Percentiles rank a stretch among this genome's conserved stretches.
phyloP scores from a whole-genome alignment of 306 rosid species.

The Cercis canadensis region DNA sequence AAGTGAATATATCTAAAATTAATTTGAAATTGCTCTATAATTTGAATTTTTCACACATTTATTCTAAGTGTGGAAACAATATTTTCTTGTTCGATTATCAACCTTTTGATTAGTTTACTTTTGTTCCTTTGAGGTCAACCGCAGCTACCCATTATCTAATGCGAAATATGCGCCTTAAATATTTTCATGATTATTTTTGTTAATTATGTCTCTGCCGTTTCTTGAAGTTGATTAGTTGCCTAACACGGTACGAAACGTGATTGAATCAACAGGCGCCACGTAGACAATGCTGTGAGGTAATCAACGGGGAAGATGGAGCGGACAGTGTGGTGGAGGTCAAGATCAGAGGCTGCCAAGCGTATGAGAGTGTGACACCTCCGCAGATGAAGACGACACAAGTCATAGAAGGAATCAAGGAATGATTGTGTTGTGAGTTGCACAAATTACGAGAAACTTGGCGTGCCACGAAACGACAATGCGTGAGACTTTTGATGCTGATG shows the following conservation, averaged over 20 bases:
- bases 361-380: slow-evolving; percentile 63
- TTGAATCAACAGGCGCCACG: slow-evolving; percentile 71
- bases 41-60: no score
- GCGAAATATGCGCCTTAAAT: slow-evolving; percentile 21
- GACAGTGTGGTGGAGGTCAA: slow-evolving; percentile 31
- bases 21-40: no score
- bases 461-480: not conserved
- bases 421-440: not conserved
- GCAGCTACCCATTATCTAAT: not conserved
- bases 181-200: not conserved
- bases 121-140: no score
- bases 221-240: not conserved
- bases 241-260: slow-evolving; percentile 35
- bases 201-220: not conserved
- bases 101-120: not conserved
- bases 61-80: no score
- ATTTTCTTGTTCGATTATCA: no score
- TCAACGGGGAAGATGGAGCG: slow-evolving; percentile 10
- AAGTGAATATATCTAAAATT: no score
- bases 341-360: slow-evolving; percentile 54
- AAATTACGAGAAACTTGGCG: not conserved
- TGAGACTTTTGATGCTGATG: not conserved
- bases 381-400: slow-evolving; percentile 4
- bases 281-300: slow-evolving; percentile 76
- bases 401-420: not conserved